These are phyloP conservation scores for Lecanosticta acicola DNA, from an alignment of 2,329 filamentous ascomycete species.

Conservation along the genomic window DNA sequence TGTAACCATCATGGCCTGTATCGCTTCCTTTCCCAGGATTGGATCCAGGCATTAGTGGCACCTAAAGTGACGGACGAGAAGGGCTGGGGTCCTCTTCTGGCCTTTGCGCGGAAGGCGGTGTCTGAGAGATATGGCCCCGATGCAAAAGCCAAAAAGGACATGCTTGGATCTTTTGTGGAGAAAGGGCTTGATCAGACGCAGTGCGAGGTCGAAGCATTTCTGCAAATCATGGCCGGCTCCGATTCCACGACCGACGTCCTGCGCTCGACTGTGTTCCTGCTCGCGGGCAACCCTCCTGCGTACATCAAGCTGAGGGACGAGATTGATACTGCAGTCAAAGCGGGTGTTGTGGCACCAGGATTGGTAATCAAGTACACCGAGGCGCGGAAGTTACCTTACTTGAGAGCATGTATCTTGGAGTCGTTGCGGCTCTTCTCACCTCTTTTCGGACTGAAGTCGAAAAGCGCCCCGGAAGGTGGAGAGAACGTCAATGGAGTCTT, in stretches of 20 bases:
- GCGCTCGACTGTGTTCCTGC: slow-evolving; percentile 45
- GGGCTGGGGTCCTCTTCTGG: slow-evolving; percentile 25
- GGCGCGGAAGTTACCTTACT: slow-evolving; percentile 27
- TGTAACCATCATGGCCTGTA: slow-evolving; percentile 23
- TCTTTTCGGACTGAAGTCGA: slow-evolving; percentile 26
- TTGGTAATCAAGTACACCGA: slow-evolving; percentile 23
- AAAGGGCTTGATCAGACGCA: slow-evolving; percentile 37
- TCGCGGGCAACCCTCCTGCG: slow-evolving; percentile 44
- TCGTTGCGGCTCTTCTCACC: slow-evolving; percentile 30
- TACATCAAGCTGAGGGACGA: slow-evolving; percentile 45
- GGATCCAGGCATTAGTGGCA: slow-evolving; percentile 21
- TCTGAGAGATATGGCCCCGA: slow-evolving; percentile 23
- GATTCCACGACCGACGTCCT: slow-evolving; percentile 53
- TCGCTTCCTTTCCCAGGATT: slow-evolving; percentile 18
- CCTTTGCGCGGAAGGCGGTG: slow-evolving; percentile 24
- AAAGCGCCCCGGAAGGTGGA: slow-evolving; percentile 23
- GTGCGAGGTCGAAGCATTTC: slow-evolving; percentile 36
- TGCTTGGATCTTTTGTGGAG: slow-evolving; percentile 47
- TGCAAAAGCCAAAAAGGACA: slow-evolving; percentile 38
- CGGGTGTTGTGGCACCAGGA: neutral
- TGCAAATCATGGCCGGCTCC: slow-evolving; percentile 48
- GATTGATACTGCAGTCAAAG: slow-evolving; percentile 35
- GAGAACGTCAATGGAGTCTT: slow-evolving; percentile 33
- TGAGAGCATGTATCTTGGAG: slow-evolving; percentile 31
- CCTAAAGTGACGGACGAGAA: slow-evolving; percentile 26